Base-by-base conservation (phyloP, 2,329 filamentous ascomycete species). In the Ophiostoma perfectum region DNA sequence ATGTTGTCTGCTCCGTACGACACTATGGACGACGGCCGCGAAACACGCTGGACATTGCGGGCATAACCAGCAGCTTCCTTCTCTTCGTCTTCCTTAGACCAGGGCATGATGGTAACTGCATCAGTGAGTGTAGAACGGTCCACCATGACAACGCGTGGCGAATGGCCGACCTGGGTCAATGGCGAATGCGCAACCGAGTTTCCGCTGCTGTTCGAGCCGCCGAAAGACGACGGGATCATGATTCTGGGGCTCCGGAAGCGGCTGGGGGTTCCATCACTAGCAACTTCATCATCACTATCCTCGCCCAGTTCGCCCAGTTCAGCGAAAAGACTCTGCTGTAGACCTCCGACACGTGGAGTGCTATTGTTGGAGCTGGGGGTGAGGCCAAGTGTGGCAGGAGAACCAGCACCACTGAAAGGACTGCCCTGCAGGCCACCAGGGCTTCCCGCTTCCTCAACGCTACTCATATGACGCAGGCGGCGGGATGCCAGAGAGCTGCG, bases 321-420 rank as follows among this genome's bases (percentile, higher is more conserved):
- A 55, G 93, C 93, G 76, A 95, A 96, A 66, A 99, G 82, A 75
- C 90, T 98, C 80, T 97, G 91, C 16, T 86, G 84, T 18, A 74
- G 78, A 80, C 9, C 85, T 81, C 3, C 84, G 86, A 63, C 80
- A 80, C 67, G 79, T 75, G 64, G 77, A 77, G 71, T 83, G 72
- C 81, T 83, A 70, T 80, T 82, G 18, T 78, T 79, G 71, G 84
- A 81, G 74, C 85, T 87, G 65, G 83, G 82, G 3, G 52, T 44
- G 3, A 64, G 47, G 14, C 58, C 65, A n/a, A 60, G 18, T 86
- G 65, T 63, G 2, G 71, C 70, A 12, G 71, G 70, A 2, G 70
- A 72, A 12, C 44, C 69, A 8, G 55, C 52, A 4, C 52, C 67
- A 7, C 70, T 72, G 63, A 58, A 72, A 0, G 73, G 87, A 70